phyloP scores from a whole-genome alignment of 495 filamentous ascomycete genomes.

The Daldinia caldariorum region DNA sequence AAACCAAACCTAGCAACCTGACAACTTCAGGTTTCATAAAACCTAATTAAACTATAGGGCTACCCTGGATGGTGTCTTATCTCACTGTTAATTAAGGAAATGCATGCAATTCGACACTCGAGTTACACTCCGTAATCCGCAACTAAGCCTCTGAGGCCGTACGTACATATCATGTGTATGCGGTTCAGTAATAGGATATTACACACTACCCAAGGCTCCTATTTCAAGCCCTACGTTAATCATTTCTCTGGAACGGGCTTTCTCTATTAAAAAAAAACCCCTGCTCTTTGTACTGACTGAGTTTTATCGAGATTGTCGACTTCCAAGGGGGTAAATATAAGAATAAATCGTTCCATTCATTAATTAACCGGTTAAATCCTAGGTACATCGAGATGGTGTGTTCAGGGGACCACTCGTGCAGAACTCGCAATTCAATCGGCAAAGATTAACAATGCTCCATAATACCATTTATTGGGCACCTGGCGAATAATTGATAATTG shows the following conservation, averaged over 20 bases:
- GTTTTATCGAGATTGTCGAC: slow-evolving; percentile 20
- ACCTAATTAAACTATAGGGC: background rate
- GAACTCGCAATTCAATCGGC: background rate
- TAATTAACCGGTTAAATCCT: slow-evolving; percentile 34
- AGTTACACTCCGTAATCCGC: background rate
- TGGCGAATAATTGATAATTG: background rate
- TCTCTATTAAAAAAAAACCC: slow-evolving; percentile 4
- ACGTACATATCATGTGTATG: background rate
- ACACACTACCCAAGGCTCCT: background rate
- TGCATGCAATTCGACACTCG: no score
- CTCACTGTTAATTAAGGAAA: background rate
- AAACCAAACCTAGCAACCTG: no score
- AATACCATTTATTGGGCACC: background rate
- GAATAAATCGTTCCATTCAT: slow-evolving; percentile 1
- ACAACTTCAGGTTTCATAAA: background rate
- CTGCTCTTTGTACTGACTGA: background rate
- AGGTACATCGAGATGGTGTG: slow-evolving; percentile 1
- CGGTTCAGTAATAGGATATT: background rate
- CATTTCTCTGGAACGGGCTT: background rate
- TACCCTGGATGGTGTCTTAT: background rate
- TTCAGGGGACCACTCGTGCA: slow-evolving; percentile 4
- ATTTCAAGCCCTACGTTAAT: background rate
- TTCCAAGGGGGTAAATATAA: slow-evolving; percentile 6
- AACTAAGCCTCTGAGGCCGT: background rate
- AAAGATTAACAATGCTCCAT: background rate